phyloP scores from a whole-genome alignment of 345 rosid genomes.

The Euphorbia pulcherrima region DNA sequence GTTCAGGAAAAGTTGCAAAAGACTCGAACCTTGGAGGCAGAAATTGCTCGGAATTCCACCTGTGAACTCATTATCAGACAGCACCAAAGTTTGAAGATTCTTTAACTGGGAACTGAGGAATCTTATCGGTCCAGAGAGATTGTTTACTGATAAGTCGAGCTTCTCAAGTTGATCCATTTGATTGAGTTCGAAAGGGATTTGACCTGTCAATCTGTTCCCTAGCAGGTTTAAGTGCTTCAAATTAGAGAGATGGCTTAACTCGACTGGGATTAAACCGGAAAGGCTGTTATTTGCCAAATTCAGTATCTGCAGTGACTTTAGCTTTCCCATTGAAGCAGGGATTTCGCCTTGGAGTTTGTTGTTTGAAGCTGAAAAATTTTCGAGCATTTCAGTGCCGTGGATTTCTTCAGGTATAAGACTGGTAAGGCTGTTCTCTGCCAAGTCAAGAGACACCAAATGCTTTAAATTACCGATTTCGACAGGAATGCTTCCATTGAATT shows the following conservation, averaged over 20 bases:
- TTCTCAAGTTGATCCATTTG: slow-evolving; percentile 43
- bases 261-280: slow-evolving; percentile 57
- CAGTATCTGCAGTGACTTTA: slow-evolving; percentile 46
- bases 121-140: slow-evolving; percentile 57
- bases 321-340: slow-evolving; percentile 50
- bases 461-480: slow-evolving; percentile 60
- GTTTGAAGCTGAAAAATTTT: slow-evolving; percentile 45
- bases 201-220: slow-evolving; percentile 53
- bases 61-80: slow-evolving; percentile 47
- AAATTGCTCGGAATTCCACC: slow-evolving; percentile 53
- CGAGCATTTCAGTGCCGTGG: slow-evolving; percentile 43
- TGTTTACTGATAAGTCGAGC: slow-evolving; percentile 65
- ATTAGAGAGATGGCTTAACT: slow-evolving; percentile 49
- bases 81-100: slow-evolving; percentile 44
- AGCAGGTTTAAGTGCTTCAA: slow-evolving; percentile 53
- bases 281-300: slow-evolving; percentile 75
- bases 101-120: slow-evolving; percentile 37
- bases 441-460: slow-evolving; percentile 38
- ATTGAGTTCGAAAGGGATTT: slow-evolving; percentile 52
- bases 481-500: slow-evolving; percentile 68
- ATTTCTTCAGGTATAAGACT: slow-evolving; percentile 64
- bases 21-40: slow-evolving; percentile 46
- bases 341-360: slow-evolving; percentile 68
- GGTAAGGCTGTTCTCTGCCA: slow-evolving; percentile 55
- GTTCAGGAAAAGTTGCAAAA: slow-evolving; percentile 48